Evolutionary conservation across 306 rosid species (phyloP), one percentile per base, ranked within the genome.

Genomic region (Casuarina equisetifolia): DNA sequence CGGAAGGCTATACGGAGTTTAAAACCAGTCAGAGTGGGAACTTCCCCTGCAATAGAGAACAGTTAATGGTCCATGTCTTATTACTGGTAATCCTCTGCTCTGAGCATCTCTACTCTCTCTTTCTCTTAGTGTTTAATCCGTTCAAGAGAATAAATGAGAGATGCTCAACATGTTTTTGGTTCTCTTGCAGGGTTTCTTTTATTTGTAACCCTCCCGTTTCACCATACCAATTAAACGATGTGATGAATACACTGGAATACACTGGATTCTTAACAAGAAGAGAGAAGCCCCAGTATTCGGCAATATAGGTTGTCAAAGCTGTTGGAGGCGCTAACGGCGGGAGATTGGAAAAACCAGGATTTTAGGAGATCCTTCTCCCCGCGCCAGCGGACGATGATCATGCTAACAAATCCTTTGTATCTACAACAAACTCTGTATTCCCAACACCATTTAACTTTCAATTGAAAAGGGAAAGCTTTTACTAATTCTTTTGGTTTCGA

Each of bases 1-100:
- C 72, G 85, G 75, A 88, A 73, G 85, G 44, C 79, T 71, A 69
- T 92, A 15, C 82, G 76, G 80, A 81, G 83, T 52, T 75, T 87
- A 74, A 96, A 96, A 76, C 87, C 97, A 11, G 91, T 78, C 75
- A 86, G 91, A 87, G 90, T 88, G 62, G 88, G 84, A 84, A 51
- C 80, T 69, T 81, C 98, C 78, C 39, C 75, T 5, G 42, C 90
- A 40, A 78, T 69, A 78, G 57, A 83, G 62, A 63, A 66, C 17
- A 45, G 69, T 12, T 80, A 67, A 63, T 78, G 71, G 70, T 59
- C 78, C 61, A 77, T 57, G 42, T 35, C 52, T 73, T 79, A 50
- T 72, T 17, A 20, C 50, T 35, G 88, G 91, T 91, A 83, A 74
- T 39, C 49, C 71, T 55, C 1, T n/a, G 15, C 63, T 78, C 54